phyloP scores from a whole-genome alignment of 257 asterid genomes.

The Mentha longifolia region DNA sequence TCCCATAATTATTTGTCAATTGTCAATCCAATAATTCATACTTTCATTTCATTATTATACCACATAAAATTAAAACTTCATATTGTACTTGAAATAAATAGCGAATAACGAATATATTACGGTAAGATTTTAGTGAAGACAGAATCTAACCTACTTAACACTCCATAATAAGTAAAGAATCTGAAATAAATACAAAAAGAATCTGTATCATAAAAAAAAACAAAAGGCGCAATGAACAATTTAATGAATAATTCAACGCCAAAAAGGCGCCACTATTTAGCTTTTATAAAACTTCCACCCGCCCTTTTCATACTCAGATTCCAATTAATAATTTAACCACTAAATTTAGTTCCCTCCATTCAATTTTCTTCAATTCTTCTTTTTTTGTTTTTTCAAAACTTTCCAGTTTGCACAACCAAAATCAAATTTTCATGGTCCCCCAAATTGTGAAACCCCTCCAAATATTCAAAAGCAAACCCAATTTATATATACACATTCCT shows the following conservation, averaged over 20 bases:
- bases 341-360: conserved; percentile 20
- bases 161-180: background rate
- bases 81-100: too few relatives aligned
- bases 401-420: too few relatives aligned
- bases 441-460: conserved; percentile 34
- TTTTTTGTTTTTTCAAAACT: background rate
- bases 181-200: background rate
- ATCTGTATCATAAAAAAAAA: background rate
- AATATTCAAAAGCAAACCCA: background rate
- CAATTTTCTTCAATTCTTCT: background rate
- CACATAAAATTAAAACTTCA: too few relatives aligned
- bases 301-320: background rate
- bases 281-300: background rate
- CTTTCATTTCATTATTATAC: too few relatives aligned
- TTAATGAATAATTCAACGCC: conserved; percentile 9
- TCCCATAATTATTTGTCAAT: too few relatives aligned
- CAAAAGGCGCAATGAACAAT: background rate
- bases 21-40: too few relatives aligned
- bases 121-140: background rate
- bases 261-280: conserved; percentile 2
- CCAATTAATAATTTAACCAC: background rate
- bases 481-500: background rate
- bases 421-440: background rate
- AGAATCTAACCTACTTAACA: background rate
- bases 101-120: too few relatives aligned